Evolutionary conservation across 768 basidiomycete genomes (phyloP).

Genomic region (Gautieria morchelliformis): DNA sequence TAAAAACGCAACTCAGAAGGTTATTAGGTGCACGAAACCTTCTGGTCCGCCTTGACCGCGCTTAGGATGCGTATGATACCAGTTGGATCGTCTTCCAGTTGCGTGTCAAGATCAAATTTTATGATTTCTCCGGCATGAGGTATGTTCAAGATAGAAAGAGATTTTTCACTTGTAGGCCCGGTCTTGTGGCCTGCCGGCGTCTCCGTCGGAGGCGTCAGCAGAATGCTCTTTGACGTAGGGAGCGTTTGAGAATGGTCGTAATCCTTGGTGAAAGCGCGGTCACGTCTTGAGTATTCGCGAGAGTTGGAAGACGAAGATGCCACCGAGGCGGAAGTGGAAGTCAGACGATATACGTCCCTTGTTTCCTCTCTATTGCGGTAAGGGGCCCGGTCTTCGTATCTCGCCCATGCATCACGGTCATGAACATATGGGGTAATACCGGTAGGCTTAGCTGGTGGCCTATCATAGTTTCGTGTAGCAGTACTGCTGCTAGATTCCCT

Average conservation of each 20-base stretch:
- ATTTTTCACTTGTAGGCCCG: not conserved
- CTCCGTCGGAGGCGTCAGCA: not conserved
- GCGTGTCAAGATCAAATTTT: constrained; percentile 30
- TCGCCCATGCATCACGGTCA: not conserved
- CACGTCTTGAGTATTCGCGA: not conserved
- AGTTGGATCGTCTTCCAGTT: constrained; percentile 33
- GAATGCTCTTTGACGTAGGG: not conserved
- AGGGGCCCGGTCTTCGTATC: not conserved
- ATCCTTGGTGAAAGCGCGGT: not conserved
- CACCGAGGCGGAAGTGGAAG: not conserved
- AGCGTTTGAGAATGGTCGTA: not conserved
- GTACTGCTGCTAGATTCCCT: not conserved
- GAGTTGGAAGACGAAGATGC: not conserved
- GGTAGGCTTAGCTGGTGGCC: not conserved
- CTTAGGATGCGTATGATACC: constrained; percentile 37
- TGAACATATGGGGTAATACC: not conserved
- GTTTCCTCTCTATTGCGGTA: not conserved
- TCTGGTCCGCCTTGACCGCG: constrained; percentile 5
- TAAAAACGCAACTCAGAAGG: constrained; percentile 29
- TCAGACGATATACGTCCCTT: not conserved
- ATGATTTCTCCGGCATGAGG: constrained; percentile 32
- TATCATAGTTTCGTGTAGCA: not conserved
- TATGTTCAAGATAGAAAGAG: constrained; percentile 22
- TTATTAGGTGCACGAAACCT: constrained; percentile 9
- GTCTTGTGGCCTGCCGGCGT: not conserved